These are phyloP conservation scores for Nicotiana benthamiana DNA, from an alignment of 257 asterid species.

Conservation along the genomic window DNA sequence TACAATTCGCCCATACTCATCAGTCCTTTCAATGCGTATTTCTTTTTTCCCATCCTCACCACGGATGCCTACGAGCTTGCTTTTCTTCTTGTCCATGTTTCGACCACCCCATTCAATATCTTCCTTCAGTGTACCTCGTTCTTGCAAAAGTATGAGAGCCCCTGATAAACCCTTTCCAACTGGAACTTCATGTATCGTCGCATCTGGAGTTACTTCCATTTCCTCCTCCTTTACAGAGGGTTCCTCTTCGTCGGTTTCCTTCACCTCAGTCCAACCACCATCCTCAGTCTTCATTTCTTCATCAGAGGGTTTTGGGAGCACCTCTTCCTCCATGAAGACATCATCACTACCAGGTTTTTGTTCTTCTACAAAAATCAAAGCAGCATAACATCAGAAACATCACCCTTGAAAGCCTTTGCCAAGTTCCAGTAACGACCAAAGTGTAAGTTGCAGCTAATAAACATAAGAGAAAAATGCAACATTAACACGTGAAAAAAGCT, in stretches of 20 bases:
- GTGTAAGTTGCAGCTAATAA: neutral
- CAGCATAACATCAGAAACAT: neutral
- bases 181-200: constrained; percentile 69
- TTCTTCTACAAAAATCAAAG: constrained; percentile 40
- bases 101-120: constrained; percentile 97
- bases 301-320: constrained; percentile 40
- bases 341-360: constrained; percentile 66
- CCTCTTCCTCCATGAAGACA: constrained; percentile 94
- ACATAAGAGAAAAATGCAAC: neutral
- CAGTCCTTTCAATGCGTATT: constrained; percentile 84
- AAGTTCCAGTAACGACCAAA: constrained; percentile 1
- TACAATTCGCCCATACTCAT: constrained; percentile 90
- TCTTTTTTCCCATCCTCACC: constrained; percentile 61
- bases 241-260: constrained; percentile 44
- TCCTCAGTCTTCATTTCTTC: constrained; percentile 45
- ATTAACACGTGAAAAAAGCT: neutral
- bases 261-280: constrained; percentile 58
- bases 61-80: constrained; percentile 80
- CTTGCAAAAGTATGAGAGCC: constrained; percentile 71
- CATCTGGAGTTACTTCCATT: constrained; percentile 58
- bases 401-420: neutral
- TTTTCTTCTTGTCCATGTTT: constrained; percentile 94
- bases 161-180: constrained; percentile 92
- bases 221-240: constrained; percentile 37
- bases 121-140: constrained; percentile 85